Conservation (phyloP, 2,329 filamentous ascomycete species). For the Beauveria australis region DNA sequence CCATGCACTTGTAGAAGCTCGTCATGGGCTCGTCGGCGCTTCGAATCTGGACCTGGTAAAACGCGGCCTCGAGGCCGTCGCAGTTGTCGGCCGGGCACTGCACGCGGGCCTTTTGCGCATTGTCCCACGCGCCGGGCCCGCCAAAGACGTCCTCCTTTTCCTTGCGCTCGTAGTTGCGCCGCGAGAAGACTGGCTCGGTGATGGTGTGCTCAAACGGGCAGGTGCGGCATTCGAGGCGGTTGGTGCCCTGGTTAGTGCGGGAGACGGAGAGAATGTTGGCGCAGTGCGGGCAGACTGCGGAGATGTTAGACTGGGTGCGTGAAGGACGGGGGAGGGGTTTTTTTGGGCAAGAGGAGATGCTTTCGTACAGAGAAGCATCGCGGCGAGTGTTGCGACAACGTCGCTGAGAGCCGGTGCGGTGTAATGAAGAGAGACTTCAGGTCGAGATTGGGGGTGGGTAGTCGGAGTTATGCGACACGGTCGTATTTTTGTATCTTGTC, state of each 20-base stretch:
- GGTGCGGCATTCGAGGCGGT: constrained; percentile 90
- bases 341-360: background rate
- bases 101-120: constrained; percentile 74
- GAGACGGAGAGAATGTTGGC: constrained; percentile 76
- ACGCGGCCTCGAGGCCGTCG: constrained; percentile 77
- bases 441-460: too few species aligned
- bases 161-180: constrained; percentile 78
- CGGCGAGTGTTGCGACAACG: constrained; percentile 15
- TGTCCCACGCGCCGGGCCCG: constrained; percentile 80
- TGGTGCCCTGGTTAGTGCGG: constrained; percentile 47
- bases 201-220: constrained; percentile 89
- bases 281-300: constrained; percentile 70
- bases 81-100: constrained; percentile 80
- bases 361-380: constrained; percentile 58
- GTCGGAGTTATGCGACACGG: too few species aligned
- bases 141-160: constrained; percentile 87
- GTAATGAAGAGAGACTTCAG: background rate
- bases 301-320: background rate
- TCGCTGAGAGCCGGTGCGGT: background rate
- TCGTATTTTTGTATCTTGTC: background rate
- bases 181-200: constrained; percentile 67
- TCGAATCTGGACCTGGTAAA: constrained; percentile 94
- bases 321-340: background rate
- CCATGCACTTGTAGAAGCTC: constrained; percentile 82
- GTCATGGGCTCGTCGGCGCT: constrained; percentile 99